Evolutionary conservation across 2,329 filamentous ascomycete species (phyloP), one percentile per base, ranked within the genome.

Genomic region (Endothia cerciana): DNA sequence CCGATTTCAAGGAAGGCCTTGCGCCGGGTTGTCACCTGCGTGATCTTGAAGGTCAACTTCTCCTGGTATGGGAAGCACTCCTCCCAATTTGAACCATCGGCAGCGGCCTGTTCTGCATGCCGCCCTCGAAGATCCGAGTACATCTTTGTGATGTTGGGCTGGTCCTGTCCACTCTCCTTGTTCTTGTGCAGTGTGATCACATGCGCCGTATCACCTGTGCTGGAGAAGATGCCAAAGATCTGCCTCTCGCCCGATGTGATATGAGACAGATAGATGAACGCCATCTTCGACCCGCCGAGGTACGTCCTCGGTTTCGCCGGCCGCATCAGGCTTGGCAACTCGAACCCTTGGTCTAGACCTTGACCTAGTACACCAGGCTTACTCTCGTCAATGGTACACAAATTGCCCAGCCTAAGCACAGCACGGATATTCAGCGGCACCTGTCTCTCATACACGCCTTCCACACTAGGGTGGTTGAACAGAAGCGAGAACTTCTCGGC

Each of bases 381-480:
- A 63, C 84, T 89, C 73, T 97, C 91, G 73, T 99, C 95, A 70
- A 99, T 97, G 2, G 93, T 96, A 75, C 95, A 99, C 38, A 91
- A 82, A 73, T 92, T 97, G 51, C 95, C 96, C 1, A 99, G 82
- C 71, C 95, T 91, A 11, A 99, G 85, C 40, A 99, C 86, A 4
- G 94, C 95, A 49, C 94, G 87, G 58, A 97, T 86, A 69, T 92
- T 92, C 6, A 98, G 82, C 0, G 96, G 93, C 1, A 99, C 85
- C 70, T 97, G 91, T 73, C 91, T 94, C 79, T 99, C 96, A 74
- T 99, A 99, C 17, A 99, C 93, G 38, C 96, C 96, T 77, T 99
- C 95, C 1, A 99, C 92, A 76, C 93, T 97, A 0, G 93, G 88
- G 74, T 99, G 94, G 69, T 94, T 93, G 80, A 97, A 94, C 1